Conservation (phyloP, 257 asterid species). For the Ballota nigra region DNA sequence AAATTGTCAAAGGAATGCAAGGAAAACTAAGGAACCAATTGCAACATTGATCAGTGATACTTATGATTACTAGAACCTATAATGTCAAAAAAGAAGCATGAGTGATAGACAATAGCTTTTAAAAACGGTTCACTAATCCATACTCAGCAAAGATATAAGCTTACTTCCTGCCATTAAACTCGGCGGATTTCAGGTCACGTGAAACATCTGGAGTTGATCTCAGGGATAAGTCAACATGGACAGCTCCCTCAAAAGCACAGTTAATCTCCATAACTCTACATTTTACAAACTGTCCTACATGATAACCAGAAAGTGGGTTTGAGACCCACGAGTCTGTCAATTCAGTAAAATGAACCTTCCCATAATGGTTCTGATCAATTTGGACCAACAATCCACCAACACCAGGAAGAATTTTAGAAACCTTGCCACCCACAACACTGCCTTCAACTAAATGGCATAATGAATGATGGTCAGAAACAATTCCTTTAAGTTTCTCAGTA, state of each 20-base stretch:
- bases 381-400: conserved; percentile 84
- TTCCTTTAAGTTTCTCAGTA: conserved; percentile 26
- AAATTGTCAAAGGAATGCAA: neutral
- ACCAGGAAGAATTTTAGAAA: conserved; percentile 83
- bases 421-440: conserved; percentile 71
- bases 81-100: conserved; percentile 14
- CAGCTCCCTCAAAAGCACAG: conserved; percentile 45
- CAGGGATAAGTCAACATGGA: conserved; percentile 79
- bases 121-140: neutral
- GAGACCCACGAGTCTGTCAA: conserved; percentile 57
- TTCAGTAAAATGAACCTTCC: conserved; percentile 94
- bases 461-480: conserved; percentile 27
- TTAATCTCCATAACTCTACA: conserved; percentile 71
- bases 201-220: conserved; percentile 38
- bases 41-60: neutral
- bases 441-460: conserved; percentile 59
- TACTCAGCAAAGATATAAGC: conserved; percentile 28
- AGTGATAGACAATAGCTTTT: neutral
- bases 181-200: conserved; percentile 28
- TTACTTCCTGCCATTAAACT: conserved; percentile 38
- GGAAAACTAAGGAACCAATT: neutral
- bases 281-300: conserved; percentile 74
- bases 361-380: conserved; percentile 62
- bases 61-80: neutral
- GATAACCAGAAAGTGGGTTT: conserved; percentile 75